These are phyloP conservation scores for Glonium stellatum DNA, from an alignment of 495 filamentous ascomycete genomes.

Conservation along the genomic window DNA sequence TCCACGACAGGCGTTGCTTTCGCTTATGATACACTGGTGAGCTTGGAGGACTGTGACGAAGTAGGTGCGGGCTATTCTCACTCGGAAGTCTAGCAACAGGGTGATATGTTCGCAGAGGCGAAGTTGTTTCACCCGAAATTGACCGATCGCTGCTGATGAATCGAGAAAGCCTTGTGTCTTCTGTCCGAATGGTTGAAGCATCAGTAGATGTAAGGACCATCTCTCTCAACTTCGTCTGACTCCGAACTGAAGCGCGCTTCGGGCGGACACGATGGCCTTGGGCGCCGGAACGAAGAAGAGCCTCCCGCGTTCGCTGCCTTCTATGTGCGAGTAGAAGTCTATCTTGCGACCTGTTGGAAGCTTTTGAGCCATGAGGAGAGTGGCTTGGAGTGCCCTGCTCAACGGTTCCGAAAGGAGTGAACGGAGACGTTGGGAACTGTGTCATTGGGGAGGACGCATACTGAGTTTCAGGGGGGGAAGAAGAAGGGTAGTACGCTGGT, in stretches of 20 bases:
- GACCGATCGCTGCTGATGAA: slow-evolving; percentile 8
- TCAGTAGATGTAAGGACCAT: slow-evolving; percentile 18
- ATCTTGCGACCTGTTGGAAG: background rate
- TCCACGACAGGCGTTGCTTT: background rate
- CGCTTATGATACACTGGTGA: background rate
- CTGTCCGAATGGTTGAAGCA: background rate
- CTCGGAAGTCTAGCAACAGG: background rate
- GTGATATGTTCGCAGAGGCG: slow-evolving; percentile 7
- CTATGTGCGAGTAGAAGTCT: background rate
- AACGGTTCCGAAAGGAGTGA: background rate
- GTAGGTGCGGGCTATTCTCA: background rate
- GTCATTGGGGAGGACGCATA: background rate
- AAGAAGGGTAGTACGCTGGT: background rate
- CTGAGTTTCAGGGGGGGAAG: background rate
- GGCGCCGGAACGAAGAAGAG: background rate
- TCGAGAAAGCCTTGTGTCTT: slow-evolving; percentile 4
- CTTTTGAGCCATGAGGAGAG: background rate
- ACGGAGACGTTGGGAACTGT: background rate
- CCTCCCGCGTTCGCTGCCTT: background rate
- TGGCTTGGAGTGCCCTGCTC: background rate
- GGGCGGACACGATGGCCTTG: background rate
- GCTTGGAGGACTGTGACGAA: background rate
- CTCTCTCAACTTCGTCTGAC: slow-evolving; percentile 23
- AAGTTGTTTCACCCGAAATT: slow-evolving; percentile 9
- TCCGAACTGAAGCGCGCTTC: slow-evolving; percentile 14